A percentile compares a stretch with the other conserved stretches of the same genome.
Conservation (phyloP, 495 filamentous ascomycete species). For the Sporormia fimetaria region DNA sequence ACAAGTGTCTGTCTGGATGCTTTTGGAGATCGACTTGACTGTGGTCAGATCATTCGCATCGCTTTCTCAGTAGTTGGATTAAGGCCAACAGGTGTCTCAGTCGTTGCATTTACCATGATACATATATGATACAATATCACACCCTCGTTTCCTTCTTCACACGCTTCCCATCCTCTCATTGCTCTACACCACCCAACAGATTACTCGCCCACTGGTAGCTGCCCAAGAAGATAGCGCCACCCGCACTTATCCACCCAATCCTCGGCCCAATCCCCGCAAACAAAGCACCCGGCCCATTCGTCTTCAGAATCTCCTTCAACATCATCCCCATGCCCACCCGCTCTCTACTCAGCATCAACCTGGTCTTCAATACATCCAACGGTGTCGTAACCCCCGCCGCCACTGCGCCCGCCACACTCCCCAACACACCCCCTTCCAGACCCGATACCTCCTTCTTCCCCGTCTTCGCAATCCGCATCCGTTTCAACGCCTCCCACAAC, state of each 20-base stretch:
- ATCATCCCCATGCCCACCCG: constrained; percentile 47
- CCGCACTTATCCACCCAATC: constrained; percentile 86
- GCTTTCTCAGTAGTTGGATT: too few species aligned
- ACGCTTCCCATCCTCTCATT: constrained; percentile 2
- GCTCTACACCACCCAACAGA: constrained; percentile 39
- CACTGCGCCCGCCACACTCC: constrained; percentile 69
- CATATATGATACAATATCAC: too few species aligned
- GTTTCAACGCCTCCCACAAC: constrained; percentile 89
- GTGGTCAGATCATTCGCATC: too few species aligned
- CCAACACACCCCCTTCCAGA: constrained; percentile 74
- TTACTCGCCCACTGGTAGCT: constrained; percentile 90
- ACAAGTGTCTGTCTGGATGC: too few species aligned
- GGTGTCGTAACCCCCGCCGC: constrained; percentile 87
- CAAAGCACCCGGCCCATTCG: constrained; percentile 64
- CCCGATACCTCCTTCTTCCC: constrained; percentile 45
- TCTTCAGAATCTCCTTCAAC: constrained; percentile 52
- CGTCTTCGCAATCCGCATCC: constrained; percentile 30
- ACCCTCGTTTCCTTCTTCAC: not conserved
- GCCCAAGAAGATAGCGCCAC: constrained; percentile 89
- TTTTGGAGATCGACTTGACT: too few species aligned
- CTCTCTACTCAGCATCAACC: constrained; percentile 73
- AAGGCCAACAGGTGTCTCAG: too few species aligned
- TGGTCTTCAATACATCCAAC: constrained; percentile 90
- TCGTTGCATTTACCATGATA: too few species aligned
- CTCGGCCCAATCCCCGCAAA: constrained; percentile 82